These are phyloP conservation scores for Triticum dicoccoides DNA, from an alignment of 176 grass and related monocot species.

Conservation along the genomic window DNA sequence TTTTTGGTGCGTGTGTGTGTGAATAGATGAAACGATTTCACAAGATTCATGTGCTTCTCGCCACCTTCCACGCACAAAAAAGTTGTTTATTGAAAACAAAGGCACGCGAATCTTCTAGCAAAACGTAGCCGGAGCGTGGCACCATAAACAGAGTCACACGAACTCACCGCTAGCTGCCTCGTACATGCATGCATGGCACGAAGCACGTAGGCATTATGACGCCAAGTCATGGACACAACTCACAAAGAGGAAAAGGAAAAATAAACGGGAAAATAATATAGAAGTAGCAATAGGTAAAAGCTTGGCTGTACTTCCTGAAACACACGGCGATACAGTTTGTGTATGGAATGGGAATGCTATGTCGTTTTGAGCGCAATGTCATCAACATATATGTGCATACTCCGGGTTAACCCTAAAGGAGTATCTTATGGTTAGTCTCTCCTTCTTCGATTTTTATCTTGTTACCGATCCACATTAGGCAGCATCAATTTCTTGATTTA, in stretches of 20 bases:
- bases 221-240: slow-evolving; percentile 15
- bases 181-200: neutral
- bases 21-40: slow-evolving; percentile 19
- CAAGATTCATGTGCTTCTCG: slow-evolving; percentile 15
- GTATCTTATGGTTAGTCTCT: no score
- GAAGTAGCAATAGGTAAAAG: no score
- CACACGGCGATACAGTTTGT: no score
- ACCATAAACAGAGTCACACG: slow-evolving; percentile 47
- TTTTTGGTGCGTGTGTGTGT: neutral
- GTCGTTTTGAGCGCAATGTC: no score
- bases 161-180: neutral
- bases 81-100: neutral
- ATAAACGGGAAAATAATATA: no score
- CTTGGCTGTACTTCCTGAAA: no score
- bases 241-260: neutral
- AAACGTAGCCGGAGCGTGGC: slow-evolving; percentile 37
- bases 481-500: no score
- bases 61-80: neutral
- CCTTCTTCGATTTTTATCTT: no score
- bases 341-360: no score
- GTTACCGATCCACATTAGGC: no score
- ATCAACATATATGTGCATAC: no score
- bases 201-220: neutral
- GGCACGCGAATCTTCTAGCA: neutral
- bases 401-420: no score